A percentile compares a stretch with the other conserved stretches of the same genome.
These are phyloP conservation scores for Pseudophaeomoniella oleicola DNA, from an alignment of 2,329 filamentous ascomycete species.

Conservation along the genomic window DNA sequence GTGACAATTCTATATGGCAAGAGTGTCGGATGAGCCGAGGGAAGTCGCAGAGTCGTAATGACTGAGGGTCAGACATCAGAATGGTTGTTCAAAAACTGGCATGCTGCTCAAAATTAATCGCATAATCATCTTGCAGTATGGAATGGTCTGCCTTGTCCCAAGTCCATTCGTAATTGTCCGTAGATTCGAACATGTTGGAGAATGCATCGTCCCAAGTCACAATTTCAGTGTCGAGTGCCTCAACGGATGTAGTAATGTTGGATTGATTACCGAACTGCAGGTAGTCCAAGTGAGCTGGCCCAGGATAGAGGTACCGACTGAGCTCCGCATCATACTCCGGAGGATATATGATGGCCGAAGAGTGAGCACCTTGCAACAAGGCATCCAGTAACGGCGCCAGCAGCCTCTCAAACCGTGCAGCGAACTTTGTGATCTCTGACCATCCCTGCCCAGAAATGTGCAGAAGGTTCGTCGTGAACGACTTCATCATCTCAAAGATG, in stretches of 20 bases:
- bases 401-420: conserved; percentile 7
- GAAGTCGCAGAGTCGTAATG: too few relatives aligned
- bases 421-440: conserved; percentile 13
- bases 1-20: too few relatives aligned
- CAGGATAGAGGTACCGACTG: conserved; percentile 4
- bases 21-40: too few relatives aligned
- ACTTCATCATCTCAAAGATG: conserved; percentile 13
- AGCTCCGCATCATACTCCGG: conserved; percentile 6
- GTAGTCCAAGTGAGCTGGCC: conserved; percentile 1
- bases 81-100: too few relatives aligned
- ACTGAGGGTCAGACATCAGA: too few relatives aligned
- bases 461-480: conserved; percentile 13
- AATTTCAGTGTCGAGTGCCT: not conserved
- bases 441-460: conserved; percentile 12
- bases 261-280: conserved; percentile 1
- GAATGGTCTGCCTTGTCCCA: not conserved
- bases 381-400: conserved; percentile 12
- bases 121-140: too few relatives aligned
- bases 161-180: conserved; percentile 2
- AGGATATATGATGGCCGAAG: conserved; percentile 2
- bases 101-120: too few relatives aligned
- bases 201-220: conserved; percentile 2
- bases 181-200: conserved; percentile 1
- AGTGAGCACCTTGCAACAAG: conserved; percentile 6
- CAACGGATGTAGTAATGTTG: not conserved